phyloP scores from a whole-genome alignment of 305 asterid genomes.

The Caryopteris hybrid region DNA sequence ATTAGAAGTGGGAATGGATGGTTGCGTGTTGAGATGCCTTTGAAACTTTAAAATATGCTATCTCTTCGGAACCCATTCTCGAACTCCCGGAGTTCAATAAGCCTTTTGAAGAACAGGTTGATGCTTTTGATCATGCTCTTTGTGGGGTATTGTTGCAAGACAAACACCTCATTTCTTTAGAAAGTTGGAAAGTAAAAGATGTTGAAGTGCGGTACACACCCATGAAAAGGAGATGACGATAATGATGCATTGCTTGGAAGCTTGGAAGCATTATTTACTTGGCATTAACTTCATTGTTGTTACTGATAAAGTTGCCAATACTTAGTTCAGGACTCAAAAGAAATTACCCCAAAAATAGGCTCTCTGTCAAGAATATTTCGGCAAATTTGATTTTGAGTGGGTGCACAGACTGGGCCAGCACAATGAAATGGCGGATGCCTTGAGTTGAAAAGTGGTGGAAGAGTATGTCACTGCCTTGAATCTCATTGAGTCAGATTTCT shows the following conservation, averaged over 20 bases:
- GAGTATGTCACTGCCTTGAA: too few species aligned
- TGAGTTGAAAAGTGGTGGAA: too few species aligned
- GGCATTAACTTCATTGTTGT: too few species aligned
- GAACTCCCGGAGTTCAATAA: neutral
- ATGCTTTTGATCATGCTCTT: neutral
- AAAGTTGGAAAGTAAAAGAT: neutral
- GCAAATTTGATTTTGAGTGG: neutral
- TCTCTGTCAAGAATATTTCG: neutral
- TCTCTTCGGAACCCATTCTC: neutral
- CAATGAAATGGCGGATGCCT: too few species aligned
- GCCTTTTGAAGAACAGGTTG: neutral
- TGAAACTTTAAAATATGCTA: neutral
- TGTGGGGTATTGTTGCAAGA: neutral
- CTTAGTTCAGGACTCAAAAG: neutral
- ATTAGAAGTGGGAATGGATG: neutral
- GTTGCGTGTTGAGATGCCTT: neutral
- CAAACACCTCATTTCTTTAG: neutral
- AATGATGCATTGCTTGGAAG: neutral
- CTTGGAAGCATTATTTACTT: neutral
- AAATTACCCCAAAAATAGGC: neutral
- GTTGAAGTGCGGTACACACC: neutral
- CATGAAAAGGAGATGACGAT: neutral
- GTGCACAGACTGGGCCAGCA: neutral
- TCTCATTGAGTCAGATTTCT: too few species aligned
- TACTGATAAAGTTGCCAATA: too few species aligned